Conservation (phyloP, 345 rosid genomes). For the Ricinus communis region DNA sequence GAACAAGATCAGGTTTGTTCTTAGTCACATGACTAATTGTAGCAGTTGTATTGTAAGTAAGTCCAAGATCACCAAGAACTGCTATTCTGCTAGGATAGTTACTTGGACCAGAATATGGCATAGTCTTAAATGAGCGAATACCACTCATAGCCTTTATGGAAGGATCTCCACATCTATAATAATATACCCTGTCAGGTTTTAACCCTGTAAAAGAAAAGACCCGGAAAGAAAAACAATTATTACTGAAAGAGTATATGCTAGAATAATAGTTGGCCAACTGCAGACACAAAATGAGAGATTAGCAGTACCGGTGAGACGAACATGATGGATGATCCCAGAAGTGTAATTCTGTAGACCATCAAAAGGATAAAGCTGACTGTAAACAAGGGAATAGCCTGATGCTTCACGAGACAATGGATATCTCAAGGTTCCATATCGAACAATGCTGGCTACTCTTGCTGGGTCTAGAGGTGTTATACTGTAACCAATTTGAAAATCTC, state of each 20-base stretch:
- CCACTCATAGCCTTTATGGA: slow-evolving; percentile 59
- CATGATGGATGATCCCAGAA: slow-evolving; percentile 89
- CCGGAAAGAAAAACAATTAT: too few relatives aligned
- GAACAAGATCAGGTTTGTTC: slow-evolving; percentile 78
- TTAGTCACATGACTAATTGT: slow-evolving; percentile 51
- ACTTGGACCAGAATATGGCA: slow-evolving; percentile 58
- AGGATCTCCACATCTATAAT: slow-evolving; percentile 76
- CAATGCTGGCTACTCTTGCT: slow-evolving; percentile 51
- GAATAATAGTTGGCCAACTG: too few relatives aligned
- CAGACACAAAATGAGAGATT: background rate
- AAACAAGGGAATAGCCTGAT: slow-evolving; percentile 59
- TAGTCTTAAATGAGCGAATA: slow-evolving; percentile 55
- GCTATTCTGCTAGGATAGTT: slow-evolving; percentile 69
- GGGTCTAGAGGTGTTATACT: slow-evolving; percentile 50
- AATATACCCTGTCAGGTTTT: slow-evolving; percentile 54
- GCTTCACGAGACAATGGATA: slow-evolving; percentile 36
- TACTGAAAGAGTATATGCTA: too few relatives aligned
- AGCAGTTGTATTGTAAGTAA: slow-evolving; percentile 72
- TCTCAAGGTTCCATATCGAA: slow-evolving; percentile 46
- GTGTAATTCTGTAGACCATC: slow-evolving; percentile 62
- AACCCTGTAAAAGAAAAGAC: slow-evolving; percentile 44
- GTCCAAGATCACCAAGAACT: slow-evolving; percentile 83
- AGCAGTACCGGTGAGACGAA: slow-evolving; percentile 55
- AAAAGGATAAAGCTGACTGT: slow-evolving; percentile 57
- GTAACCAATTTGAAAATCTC: slow-evolving; percentile 57